Conservation (phyloP, 2,329 filamentous ascomycete genomes). For the Fusarium sp. region DNA sequence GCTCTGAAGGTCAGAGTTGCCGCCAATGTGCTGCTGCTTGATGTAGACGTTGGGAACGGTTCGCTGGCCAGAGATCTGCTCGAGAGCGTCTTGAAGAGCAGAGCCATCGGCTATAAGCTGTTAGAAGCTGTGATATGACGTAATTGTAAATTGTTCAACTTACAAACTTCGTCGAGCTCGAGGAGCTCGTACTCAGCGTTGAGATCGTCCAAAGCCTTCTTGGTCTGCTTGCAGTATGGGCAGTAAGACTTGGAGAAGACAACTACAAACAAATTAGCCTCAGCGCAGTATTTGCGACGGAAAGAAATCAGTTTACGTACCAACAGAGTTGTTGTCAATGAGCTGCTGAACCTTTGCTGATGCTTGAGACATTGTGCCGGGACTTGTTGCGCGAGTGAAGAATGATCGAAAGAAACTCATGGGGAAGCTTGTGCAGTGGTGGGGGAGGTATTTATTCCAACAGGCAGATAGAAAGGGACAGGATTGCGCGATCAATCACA, state of each 20-base stretch:
- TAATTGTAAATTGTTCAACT: slow-evolving; percentile 52
- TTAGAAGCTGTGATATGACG: slow-evolving; percentile 29
- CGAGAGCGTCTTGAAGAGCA: slow-evolving; percentile 85
- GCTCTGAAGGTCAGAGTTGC: slow-evolving; percentile 85
- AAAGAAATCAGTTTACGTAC: slow-evolving; percentile 60
- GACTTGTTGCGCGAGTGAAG: slow-evolving; percentile 72
- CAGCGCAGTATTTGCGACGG: not conserved
- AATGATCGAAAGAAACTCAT: slow-evolving; percentile 80
- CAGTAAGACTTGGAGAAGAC: slow-evolving; percentile 99
- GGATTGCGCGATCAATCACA: slow-evolving; percentile 20
- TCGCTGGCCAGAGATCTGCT: slow-evolving; percentile 82
- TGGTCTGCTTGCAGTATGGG: slow-evolving; percentile 88
- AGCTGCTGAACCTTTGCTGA: slow-evolving; percentile 85
- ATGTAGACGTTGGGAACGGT: slow-evolving; percentile 98
- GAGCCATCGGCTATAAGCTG: slow-evolving; percentile 76
- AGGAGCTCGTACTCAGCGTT: slow-evolving; percentile 80
- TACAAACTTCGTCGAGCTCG: slow-evolving; percentile 89
- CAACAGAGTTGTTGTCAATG: slow-evolving; percentile 90
- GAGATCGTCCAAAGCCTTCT: slow-evolving; percentile 76
- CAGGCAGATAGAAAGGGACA: slow-evolving; percentile 10
- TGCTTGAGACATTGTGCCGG: slow-evolving; percentile 83
- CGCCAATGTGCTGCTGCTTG: slow-evolving; percentile 89
- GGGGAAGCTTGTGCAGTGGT: slow-evolving; percentile 28
- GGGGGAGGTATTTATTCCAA: slow-evolving; percentile 40
- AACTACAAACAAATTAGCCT: slow-evolving; percentile 61